Conservation (phyloP, 169 alveolate genomes). For the Amoebophrya sp. region DNA sequence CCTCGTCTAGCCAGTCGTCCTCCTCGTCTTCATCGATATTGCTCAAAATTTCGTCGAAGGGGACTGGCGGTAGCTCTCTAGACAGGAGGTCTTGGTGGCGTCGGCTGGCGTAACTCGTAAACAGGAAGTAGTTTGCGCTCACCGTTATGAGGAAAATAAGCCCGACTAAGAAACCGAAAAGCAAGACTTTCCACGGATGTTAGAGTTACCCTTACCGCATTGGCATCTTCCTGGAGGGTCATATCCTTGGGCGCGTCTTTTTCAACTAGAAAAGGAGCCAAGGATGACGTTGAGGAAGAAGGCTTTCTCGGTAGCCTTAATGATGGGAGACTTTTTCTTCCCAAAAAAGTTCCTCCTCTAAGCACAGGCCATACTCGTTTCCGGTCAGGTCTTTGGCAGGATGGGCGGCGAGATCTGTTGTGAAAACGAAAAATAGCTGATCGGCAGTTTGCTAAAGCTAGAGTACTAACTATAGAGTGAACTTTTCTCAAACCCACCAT, state of each 20-base stretch:
- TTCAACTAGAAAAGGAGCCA: too few species aligned
- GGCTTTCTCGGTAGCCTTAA: too few species aligned
- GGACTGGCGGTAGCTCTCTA: not conserved
- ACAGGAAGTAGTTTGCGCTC: not conserved
- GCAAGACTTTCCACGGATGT: not conserved
- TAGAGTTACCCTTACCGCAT: too few species aligned
- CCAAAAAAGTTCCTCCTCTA: slow-evolving; percentile 5
- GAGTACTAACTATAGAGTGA: too few species aligned
- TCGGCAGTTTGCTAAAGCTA: too few species aligned
- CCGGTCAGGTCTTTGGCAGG: not conserved
- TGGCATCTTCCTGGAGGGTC: too few species aligned
- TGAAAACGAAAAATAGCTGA: too few species aligned
- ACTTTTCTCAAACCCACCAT: too few species aligned
- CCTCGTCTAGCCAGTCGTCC: not conserved
- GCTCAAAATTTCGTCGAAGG: not conserved
- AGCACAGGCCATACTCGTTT: not conserved
- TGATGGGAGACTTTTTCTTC: not conserved
- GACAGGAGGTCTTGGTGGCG: not conserved
- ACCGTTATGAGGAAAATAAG: not conserved
- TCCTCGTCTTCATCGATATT: not conserved
- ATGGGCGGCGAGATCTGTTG: not conserved
- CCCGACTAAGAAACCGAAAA: not conserved
- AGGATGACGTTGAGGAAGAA: too few species aligned
- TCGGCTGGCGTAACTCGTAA: not conserved
- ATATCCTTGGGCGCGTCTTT: too few species aligned